A percentile compares a stretch with the other conserved stretches of the same genome.
Conservation (phyloP, 176 grass and related monocot genomes). For the Oryza glaberrima region DNA sequence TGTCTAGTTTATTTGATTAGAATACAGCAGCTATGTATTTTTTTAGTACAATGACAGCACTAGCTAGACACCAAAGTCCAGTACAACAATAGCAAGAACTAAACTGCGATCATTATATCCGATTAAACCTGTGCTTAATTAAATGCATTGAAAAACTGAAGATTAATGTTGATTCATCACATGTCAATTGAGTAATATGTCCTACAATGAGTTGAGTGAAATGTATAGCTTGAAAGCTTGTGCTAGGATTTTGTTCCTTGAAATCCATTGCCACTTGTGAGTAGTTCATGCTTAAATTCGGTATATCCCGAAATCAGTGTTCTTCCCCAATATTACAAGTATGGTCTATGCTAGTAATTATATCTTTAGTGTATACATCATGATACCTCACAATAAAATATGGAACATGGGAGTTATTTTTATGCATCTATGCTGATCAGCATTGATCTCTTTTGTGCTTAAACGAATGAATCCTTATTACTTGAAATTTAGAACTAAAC, state of each 20-base stretch:
- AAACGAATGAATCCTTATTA: conserved; percentile 15
- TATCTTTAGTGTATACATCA: not conserved
- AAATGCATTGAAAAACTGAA: not conserved
- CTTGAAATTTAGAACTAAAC: not conserved
- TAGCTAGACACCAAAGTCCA: not conserved
- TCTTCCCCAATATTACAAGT: not conserved
- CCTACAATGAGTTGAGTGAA: not conserved
- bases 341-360: not conserved
- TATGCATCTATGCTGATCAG: not conserved
- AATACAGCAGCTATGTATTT: not conserved
- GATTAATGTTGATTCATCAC: not conserved
- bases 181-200: conserved; percentile 7
- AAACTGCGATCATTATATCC: not conserved
- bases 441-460: not conserved
- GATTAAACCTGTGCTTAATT: not conserved
- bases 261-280: not conserved
- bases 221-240: not conserved
- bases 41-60: not conserved
- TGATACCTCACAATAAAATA: not conserved
- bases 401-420: not conserved
- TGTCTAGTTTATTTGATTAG: conserved; percentile 19
- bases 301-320: not conserved
- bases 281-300: not conserved
- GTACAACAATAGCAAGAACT: conserved; percentile 20
- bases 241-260: conserved; percentile 25